phyloP scores from a whole-genome alignment of 139 green algal genomes.

The Bryopsis sp. region DNA sequence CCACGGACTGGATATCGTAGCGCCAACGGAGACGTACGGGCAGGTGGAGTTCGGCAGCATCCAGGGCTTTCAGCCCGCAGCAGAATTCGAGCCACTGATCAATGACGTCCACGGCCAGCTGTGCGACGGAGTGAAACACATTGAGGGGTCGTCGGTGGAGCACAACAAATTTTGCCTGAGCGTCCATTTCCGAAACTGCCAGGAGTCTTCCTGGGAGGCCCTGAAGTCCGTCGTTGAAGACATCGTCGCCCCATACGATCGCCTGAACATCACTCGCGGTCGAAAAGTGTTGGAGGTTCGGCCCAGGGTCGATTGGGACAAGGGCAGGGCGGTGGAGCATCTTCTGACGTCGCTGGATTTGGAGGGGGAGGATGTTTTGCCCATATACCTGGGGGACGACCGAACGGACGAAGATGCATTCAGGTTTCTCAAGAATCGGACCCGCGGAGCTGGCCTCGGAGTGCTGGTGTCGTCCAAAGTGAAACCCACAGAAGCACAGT shows the following conservation, averaged over 20 bases:
- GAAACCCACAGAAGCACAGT: slow-evolving; percentile 66
- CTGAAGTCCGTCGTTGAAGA: slow-evolving; percentile 53
- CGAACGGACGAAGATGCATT: slow-evolving; percentile 98
- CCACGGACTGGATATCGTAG: slow-evolving; percentile 94
- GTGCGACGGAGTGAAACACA: slow-evolving; percentile 33
- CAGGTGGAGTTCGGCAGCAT: neutral
- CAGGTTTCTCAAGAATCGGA: slow-evolving; percentile 29
- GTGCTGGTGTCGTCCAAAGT: slow-evolving; percentile 73
- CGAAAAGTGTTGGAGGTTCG: slow-evolving; percentile 91
- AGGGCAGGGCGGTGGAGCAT: slow-evolving; percentile 84
- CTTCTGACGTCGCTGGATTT: slow-evolving; percentile 74
- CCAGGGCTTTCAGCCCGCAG: slow-evolving; percentile 69
- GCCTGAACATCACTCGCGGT: slow-evolving; percentile 63
- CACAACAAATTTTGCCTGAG: slow-evolving; percentile 95
- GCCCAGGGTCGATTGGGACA: slow-evolving; percentile 92
- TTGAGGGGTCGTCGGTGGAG: slow-evolving; percentile 79
- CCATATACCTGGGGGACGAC: slow-evolving; percentile 96
- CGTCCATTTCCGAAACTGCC: slow-evolving; percentile 90
- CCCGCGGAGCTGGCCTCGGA: slow-evolving; percentile 45
- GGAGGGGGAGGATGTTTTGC: slow-evolving; percentile 43
- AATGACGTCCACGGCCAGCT: slow-evolving; percentile 55
- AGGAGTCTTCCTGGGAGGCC: slow-evolving; percentile 37
- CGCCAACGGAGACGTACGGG: slow-evolving; percentile 30
- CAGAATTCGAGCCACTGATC: slow-evolving; percentile 74
- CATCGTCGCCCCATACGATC: slow-evolving; percentile 17